Percentiles rank a stretch among this genome's conserved stretches.
Evolutionary conservation across 2,329 filamentous ascomycete genomes (phyloP).

Genomic region (Neofusicoccum laricinum): DNA sequence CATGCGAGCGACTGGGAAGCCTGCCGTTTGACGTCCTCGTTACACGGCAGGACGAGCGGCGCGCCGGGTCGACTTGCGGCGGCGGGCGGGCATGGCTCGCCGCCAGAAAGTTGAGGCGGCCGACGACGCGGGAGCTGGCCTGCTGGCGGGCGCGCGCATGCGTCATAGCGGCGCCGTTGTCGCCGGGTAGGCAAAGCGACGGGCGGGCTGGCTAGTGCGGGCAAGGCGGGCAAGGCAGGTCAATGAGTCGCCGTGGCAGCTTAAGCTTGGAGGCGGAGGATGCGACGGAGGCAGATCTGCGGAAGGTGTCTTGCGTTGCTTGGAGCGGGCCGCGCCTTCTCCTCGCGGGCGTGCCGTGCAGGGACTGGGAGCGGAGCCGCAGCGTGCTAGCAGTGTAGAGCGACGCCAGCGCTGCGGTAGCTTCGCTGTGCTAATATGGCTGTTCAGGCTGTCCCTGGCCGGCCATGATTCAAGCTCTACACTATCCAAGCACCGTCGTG

Average conservation of each 20-base stretch:
- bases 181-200: not conserved
- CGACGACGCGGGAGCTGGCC: not conserved
- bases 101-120: not conserved
- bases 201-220: not conserved
- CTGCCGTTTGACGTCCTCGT: conserved; percentile 2
- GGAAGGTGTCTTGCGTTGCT: not conserved
- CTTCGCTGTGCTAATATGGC: not conserved
- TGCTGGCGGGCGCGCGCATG: not conserved
- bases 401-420: conserved; percentile 1
- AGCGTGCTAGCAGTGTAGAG: not conserved
- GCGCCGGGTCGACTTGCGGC: not conserved
- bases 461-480: conserved; percentile 4
- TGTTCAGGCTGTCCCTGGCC: not conserved
- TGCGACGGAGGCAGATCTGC: not conserved
- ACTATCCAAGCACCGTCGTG: not conserved
- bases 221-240: not conserved
- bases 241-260: not conserved
- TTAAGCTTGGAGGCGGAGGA: not conserved
- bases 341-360: not conserved
- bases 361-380: not conserved
- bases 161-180: too few relatives aligned
- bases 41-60: not conserved
- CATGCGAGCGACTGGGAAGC: conserved; percentile 5
- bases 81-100: not conserved
- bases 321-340: conserved; percentile 1